These are phyloP conservation scores for Sphagnum tenellum DNA, from an alignment of 225 moss, liverwort and hornwort species.

Conservation along the genomic window DNA sequence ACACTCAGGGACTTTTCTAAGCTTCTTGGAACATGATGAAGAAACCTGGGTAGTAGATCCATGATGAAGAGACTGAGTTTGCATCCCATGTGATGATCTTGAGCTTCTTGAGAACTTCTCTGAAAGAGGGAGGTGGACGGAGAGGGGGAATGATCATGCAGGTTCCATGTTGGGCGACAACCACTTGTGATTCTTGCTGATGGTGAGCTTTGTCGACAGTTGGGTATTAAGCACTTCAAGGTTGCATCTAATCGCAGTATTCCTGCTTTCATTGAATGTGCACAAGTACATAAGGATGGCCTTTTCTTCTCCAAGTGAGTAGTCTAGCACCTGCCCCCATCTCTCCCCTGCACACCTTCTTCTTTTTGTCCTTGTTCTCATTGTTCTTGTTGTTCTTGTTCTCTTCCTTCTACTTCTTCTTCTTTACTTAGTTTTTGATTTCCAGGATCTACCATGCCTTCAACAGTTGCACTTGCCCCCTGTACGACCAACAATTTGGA, in stretches of 20 bases:
- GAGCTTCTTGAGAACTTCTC: not conserved
- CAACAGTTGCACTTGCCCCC: too few relatives aligned
- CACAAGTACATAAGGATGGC: constrained; percentile 8
- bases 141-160: constrained; percentile 1
- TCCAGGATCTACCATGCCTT: too few relatives aligned
- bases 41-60: not conserved
- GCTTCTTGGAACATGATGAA: too few relatives aligned
- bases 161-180: constrained; percentile 23
- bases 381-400: too few relatives aligned
- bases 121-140: not conserved
- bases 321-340: too few relatives aligned
- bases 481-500: too few relatives aligned
- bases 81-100: not conserved
- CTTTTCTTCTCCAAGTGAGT: constrained; percentile 21
- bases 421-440: too few relatives aligned
- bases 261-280: constrained; percentile 13
- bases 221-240: constrained; percentile 14
- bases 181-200: constrained; percentile 23
- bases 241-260: constrained; percentile 13
- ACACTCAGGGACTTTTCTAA: too few relatives aligned
- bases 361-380: too few relatives aligned
- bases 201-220: constrained; percentile 17
- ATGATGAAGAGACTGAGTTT: not conserved
- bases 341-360: too few relatives aligned
- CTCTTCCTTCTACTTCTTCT: too few relatives aligned